Evolutionary conservation across 75 land plant species (phyloP), one percentile per base, ranked within the genome.

Genomic region (Selaginella moellendorffii): DNA sequence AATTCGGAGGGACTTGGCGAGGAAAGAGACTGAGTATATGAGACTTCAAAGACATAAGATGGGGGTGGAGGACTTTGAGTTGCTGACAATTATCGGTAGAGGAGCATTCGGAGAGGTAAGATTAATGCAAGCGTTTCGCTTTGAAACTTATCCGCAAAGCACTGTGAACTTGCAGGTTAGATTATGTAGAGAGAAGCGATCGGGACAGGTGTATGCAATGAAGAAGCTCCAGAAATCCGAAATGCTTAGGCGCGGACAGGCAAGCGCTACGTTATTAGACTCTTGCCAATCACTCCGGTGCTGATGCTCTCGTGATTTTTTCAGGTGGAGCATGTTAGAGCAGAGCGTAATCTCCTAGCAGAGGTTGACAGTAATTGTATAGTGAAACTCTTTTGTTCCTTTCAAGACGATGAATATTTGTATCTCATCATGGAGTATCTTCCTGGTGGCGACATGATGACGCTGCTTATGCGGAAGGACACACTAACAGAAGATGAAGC

Each of bases 21-120:
- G 77, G 72, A 87, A 83, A 75, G 91, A 87, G 74, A 87, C 84
- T 58, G 91, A 87, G 59, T 83, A 81, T 69, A 87, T 87, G 91
- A 82, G 91, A 20, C 77, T 79, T 31, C 86, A 87, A 64, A 79
- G 91, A 53, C 84, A 84, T 67, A 87, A 87, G 60, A 86, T 86
- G 85, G 83, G 85, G 22, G 77, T 81, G 71, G 90, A 86, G 64
- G 90, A 86, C 66, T 86, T 87, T 80, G 91, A 87, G 71, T 80
- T 81, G 26, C 70, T 87, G 25, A 87, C 91, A 46, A 83, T 87
- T 62, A 87, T 87, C 68, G 91, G 91, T 21, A 81, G 77, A 53
- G 91, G 91, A 71, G 91, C 91, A 64, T 87, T 87, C 79, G 91
- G 91, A 53, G 91, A 87, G 86, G 90, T 86, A 21, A 21, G 21